A percentile compares a stretch with the other conserved stretches of the same genome.
phyloP scores from a whole-genome alignment of 306 rosid species.

The Macrotyloma uniflorum region DNA sequence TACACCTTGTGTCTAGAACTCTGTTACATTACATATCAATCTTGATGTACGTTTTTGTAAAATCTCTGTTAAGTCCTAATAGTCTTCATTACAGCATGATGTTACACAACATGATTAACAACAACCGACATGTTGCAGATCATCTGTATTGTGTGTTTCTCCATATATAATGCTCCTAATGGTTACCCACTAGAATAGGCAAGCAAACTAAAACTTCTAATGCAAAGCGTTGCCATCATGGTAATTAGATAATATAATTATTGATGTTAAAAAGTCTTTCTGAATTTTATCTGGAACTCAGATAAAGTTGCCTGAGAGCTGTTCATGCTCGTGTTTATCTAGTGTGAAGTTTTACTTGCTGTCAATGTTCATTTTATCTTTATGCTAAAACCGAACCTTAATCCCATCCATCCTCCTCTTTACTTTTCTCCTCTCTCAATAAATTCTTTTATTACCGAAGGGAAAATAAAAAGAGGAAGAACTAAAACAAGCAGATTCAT shows the following conservation, averaged over 20 bases:
- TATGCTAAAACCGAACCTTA: background rate
- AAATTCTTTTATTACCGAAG: background rate
- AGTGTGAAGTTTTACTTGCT: background rate
- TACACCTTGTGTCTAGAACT: background rate
- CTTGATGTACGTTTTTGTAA: background rate
- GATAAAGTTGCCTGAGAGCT: background rate
- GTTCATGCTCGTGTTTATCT: background rate
- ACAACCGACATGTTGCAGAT: background rate
- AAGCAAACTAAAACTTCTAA: background rate
- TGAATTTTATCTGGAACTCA: background rate
- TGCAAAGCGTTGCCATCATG: background rate
- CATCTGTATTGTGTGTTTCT: background rate
- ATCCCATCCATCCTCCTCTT: background rate
- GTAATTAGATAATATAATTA: background rate
- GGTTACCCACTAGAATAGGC: background rate
- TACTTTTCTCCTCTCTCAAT: slow-evolving; percentile 1
- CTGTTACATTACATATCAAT: background rate
- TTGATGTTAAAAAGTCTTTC: background rate
- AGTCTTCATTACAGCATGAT: background rate
- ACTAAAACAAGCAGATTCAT: slow-evolving; percentile 9
- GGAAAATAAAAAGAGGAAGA: background rate
- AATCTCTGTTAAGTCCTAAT: slow-evolving; percentile 2
- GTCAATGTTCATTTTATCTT: background rate
- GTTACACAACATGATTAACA: background rate
- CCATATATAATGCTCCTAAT: background rate